Evolutionary conservation across 129 eudicot genomes (phyloP).

Genomic region (Escallonia rubra): DNA sequence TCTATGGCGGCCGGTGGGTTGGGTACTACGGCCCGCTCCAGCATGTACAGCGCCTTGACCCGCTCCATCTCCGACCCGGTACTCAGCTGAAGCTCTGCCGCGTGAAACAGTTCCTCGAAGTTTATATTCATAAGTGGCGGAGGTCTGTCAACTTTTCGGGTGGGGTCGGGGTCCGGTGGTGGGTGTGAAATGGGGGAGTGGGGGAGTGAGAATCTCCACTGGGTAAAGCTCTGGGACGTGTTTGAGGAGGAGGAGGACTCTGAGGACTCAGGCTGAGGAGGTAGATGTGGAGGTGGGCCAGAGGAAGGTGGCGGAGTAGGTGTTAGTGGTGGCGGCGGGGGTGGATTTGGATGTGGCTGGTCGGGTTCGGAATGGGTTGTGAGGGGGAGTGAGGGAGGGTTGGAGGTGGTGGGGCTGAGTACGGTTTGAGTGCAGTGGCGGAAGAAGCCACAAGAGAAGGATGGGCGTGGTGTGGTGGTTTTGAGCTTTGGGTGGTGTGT

Average conservation of each 20-base stretch:
- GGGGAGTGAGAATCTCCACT: slow-evolving; percentile 81
- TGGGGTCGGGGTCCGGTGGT: slow-evolving; percentile 15
- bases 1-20: slow-evolving; percentile 32
- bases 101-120: slow-evolving; percentile 64
- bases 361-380: background rate
- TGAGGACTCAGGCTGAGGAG: slow-evolving; percentile 32
- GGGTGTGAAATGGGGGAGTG: slow-evolving; percentile 20
- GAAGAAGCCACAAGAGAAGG: slow-evolving; percentile 71
- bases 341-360: slow-evolving; percentile 10
- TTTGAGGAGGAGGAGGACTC: slow-evolving; percentile 80
- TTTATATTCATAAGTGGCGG: slow-evolving; percentile 26
- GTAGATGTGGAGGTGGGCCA: background rate
- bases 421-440: slow-evolving; percentile 81
- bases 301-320: slow-evolving; percentile 22
- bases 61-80: slow-evolving; percentile 48
- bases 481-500: slow-evolving; percentile 57
- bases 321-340: slow-evolving; percentile 8
- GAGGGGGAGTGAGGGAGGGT: slow-evolving; percentile 6
- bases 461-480: slow-evolving; percentile 44
- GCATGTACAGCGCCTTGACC: slow-evolving; percentile 51
- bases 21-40: slow-evolving; percentile 55
- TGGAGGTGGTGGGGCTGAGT: slow-evolving; percentile 32
- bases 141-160: slow-evolving; percentile 11
- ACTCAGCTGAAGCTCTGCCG: slow-evolving; percentile 64
- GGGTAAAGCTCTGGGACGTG: slow-evolving; percentile 91